Conservation (phyloP, 2,329 filamentous ascomycete species). For the Fusarium sp. region DNA sequence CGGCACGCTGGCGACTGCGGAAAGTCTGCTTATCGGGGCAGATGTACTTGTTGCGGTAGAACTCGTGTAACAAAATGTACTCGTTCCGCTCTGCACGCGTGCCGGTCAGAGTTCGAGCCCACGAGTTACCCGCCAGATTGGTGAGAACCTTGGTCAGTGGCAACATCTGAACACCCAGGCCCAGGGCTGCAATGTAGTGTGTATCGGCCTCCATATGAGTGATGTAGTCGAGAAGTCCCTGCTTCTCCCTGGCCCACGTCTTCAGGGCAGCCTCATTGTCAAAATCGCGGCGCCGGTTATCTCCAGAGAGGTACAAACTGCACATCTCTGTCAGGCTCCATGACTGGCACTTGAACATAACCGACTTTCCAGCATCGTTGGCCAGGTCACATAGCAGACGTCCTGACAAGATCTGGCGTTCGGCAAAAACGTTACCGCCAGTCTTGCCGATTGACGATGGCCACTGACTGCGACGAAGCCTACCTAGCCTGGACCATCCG, state of each 20-base stretch:
- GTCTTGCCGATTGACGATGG: conserved; percentile 85
- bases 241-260: conserved; percentile 80
- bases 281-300: conserved; percentile 79
- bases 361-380: conserved; percentile 96
- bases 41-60: conserved; percentile 96
- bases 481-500: conserved; percentile 92
- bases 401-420: conserved; percentile 88
- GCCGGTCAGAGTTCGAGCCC: conserved; percentile 94
- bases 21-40: conserved; percentile 93
- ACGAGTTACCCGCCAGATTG: conserved; percentile 96
- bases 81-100: conserved; percentile 98
- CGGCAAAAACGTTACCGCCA: conserved; percentile 90
- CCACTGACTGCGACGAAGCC: conserved; percentile 86
- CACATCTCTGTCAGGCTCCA: conserved; percentile 99
- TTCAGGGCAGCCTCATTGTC: conserved; percentile 89
- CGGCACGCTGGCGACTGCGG: conserved; percentile 75
- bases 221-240: conserved; percentile 91
- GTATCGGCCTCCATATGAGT: conserved; percentile 95
- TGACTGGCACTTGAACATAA: conserved; percentile 96
- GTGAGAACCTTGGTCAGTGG: conserved; percentile 94
- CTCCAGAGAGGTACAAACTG: conserved; percentile 81
- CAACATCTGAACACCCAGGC: conserved; percentile 88
- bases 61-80: conserved; percentile 98
- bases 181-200: conserved; percentile 92
- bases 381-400: conserved; percentile 91